These are phyloP conservation scores for Phytophthora macrochlamydospora DNA, from an alignment of 352 stramenopile species.

Conservation along the genomic window DNA sequence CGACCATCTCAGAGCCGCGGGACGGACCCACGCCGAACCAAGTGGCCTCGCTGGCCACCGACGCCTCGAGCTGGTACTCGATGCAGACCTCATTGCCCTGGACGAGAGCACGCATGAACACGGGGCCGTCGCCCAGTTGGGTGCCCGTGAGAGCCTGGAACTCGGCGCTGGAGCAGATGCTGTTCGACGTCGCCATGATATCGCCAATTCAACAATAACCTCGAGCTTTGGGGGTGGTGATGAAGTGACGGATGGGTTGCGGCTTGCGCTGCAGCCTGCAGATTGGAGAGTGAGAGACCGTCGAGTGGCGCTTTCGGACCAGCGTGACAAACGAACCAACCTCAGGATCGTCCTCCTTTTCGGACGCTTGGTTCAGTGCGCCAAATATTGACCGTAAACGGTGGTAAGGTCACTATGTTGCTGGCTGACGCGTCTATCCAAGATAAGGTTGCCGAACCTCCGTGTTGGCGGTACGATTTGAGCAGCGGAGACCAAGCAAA, in stretches of 20 bases:
- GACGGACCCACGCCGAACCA: conserved; percentile 76
- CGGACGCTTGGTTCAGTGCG: neutral
- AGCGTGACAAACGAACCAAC: neutral
- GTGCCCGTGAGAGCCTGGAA: conserved; percentile 55
- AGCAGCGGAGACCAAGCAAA: too few species aligned
- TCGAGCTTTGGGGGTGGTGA: neutral
- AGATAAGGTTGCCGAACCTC: too few species aligned
- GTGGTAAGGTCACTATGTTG: neutral
- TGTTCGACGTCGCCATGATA: conserved; percentile 17
- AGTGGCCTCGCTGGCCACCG: conserved; percentile 34
- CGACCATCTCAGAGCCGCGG: conserved; percentile 59
- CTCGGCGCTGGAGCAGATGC: conserved; percentile 55
- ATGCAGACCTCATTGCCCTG: conserved; percentile 65
- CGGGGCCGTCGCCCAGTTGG: conserved; percentile 58
- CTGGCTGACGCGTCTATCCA: too few species aligned
- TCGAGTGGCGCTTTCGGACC: neutral
- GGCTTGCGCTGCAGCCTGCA: conserved; percentile 12
- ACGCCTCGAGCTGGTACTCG: conserved; percentile 59
- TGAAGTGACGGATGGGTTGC: conserved; percentile 12
- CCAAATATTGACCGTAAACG: neutral
- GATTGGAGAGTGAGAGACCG: conserved; percentile 31
- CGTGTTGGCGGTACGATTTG: too few species aligned
- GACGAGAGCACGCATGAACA: conserved; percentile 65
- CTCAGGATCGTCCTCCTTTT: neutral
- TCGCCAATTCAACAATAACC: conserved; percentile 26